phyloP scores from a whole-genome alignment of 1,284 basidiomycete genomes.

The Ustilago shanxiensis region DNA sequence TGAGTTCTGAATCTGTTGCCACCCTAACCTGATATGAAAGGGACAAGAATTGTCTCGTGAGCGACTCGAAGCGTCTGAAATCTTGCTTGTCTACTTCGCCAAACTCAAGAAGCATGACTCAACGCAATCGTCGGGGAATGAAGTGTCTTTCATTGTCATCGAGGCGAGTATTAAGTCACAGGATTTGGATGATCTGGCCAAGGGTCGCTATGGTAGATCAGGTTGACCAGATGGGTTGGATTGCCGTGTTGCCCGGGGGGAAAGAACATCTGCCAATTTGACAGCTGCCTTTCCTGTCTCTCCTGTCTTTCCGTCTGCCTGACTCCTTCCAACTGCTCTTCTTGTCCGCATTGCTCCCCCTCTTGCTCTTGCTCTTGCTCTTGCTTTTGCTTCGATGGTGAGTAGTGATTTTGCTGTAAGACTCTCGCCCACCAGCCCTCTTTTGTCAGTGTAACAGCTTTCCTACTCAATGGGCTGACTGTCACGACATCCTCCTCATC shows the following conservation, averaged over 20 bases:
- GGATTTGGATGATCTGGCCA: slow-evolving; percentile 40
- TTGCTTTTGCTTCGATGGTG: too few species aligned
- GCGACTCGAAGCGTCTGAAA: too few species aligned
- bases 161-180: slow-evolving; percentile 1
- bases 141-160: neutral
- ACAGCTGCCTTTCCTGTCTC: slow-evolving; percentile 11
- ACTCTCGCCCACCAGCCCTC: slow-evolving; percentile 47
- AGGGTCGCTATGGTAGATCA: slow-evolving; percentile 36
- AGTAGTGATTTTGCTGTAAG: slow-evolving; percentile 29
- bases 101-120: too few species aligned
- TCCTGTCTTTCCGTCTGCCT: neutral
- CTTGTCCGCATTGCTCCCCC: neutral
- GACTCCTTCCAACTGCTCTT: neutral
- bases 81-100: too few species aligned
- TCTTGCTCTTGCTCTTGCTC: neutral
- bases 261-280: slow-evolving; percentile 41
- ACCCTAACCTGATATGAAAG: too few species aligned
- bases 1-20: too few species aligned
- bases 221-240: slow-evolving; percentile 24
- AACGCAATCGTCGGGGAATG: too few species aligned
- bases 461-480: slow-evolving; percentile 20
- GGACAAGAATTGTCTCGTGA: too few species aligned
- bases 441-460: slow-evolving; percentile 30
- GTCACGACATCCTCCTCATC: neutral
- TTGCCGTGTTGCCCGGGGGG: slow-evolving; percentile 24